Evolutionary conservation across 495 filamentous ascomycete species (phyloP).

Genomic region (Tuber umbilicatum): DNA sequence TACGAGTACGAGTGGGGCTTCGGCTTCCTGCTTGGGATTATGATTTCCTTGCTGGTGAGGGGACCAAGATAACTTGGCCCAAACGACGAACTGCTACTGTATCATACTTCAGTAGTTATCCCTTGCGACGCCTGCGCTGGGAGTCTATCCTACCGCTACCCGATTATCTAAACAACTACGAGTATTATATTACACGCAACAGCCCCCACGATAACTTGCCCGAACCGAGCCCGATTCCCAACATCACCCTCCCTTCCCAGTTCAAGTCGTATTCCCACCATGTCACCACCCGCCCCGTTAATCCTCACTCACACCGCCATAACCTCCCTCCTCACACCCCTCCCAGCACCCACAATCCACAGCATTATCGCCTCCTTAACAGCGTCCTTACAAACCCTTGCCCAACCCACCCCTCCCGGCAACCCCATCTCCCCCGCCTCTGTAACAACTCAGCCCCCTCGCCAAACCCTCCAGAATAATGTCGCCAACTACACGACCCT

Average conservation of each 20-base stretch:
- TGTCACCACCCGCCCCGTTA: not conserved
- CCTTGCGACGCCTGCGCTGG: not conserved
- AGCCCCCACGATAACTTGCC: not conserved
- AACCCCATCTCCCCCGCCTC: not conserved
- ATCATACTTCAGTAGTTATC: too few relatives aligned
- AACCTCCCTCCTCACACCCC: not conserved
- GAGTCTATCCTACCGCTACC: not conserved
- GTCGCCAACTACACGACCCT: conserved; percentile 58
- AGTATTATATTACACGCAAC: not conserved
- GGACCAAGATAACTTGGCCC: not conserved
- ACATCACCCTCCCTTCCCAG: not conserved
- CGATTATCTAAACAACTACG: too few relatives aligned
- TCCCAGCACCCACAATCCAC: not conserved
- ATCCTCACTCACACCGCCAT: not conserved
- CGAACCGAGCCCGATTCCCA: not conserved
- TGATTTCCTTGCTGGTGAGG: not conserved
- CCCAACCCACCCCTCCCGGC: not conserved
- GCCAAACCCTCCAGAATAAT: conserved; percentile 1
- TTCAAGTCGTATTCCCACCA: not conserved
- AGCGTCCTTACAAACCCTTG: not conserved
- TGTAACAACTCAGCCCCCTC: not conserved
- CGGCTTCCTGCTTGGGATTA: not conserved
- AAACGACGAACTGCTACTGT: too few relatives aligned
- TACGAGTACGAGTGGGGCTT: not conserved
- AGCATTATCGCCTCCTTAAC: not conserved